Evolutionary conservation across 2,329 filamentous ascomycete genomes (phyloP).

Genomic region (Aspergillus quadricinctus): DNA sequence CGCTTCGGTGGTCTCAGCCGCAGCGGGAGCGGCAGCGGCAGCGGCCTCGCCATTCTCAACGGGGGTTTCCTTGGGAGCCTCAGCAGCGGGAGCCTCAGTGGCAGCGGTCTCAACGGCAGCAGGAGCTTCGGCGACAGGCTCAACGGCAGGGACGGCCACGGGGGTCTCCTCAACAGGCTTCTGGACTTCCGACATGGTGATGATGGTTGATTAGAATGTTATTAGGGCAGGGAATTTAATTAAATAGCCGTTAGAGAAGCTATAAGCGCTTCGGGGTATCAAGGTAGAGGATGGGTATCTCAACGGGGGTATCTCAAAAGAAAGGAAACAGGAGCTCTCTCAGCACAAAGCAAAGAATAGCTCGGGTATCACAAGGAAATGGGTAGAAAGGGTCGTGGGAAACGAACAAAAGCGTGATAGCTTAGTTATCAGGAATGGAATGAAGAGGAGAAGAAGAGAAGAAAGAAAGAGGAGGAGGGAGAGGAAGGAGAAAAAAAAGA

Average conservation of each 20-base stretch:
- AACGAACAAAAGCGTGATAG: constrained; percentile 13
- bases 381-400: constrained; percentile 16
- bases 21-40: constrained; percentile 16
- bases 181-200: constrained; percentile 68
- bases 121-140: constrained; percentile 34
- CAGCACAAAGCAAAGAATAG: constrained; percentile 32
- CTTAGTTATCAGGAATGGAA: constrained; percentile 15
- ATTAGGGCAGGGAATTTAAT: constrained; percentile 19
- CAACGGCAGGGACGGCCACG: constrained; percentile 35
- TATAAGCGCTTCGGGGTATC: constrained; percentile 16
- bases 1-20: constrained; percentile 31
- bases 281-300: constrained; percentile 21
- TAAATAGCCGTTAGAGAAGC: constrained; percentile 14
- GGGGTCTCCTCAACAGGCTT: constrained; percentile 63
- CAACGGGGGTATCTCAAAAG: constrained; percentile 33
- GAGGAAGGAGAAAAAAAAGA: constrained; percentile 18
- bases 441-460: constrained; percentile 20
- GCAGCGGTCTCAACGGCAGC: constrained; percentile 37
- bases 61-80: constrained; percentile 31
- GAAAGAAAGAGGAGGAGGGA: constrained; percentile 16
- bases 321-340: constrained; percentile 26
- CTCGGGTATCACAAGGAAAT: constrained; percentile 36
- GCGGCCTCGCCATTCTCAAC: constrained; percentile 32
- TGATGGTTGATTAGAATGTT: constrained; percentile 15
- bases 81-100: constrained; percentile 25